Evolutionary conservation across 1,284 basidiomycete genomes (phyloP).

Genomic region (Ganoderma lucidum): DNA sequence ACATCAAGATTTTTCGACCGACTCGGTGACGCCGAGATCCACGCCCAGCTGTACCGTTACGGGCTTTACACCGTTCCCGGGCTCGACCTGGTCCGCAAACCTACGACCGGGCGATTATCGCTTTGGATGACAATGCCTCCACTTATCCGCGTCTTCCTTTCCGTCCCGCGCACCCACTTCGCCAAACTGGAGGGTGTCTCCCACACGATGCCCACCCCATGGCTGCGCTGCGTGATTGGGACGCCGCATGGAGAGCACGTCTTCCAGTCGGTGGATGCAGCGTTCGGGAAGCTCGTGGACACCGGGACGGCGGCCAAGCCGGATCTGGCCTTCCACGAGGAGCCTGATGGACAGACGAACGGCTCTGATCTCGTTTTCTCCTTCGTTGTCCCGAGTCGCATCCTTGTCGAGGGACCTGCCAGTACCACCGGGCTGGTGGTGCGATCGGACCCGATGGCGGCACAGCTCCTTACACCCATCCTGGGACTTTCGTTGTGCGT

Average conservation of each 20-base stretch:
- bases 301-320: conserved; percentile 21
- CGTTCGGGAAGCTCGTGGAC: conserved; percentile 36
- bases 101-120: conserved; percentile 32
- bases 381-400: conserved; percentile 42
- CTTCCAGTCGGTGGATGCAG: conserved; percentile 41
- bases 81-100: background rate
- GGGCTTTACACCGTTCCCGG: conserved; percentile 38
- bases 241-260: conserved; percentile 24
- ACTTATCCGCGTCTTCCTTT: conserved; percentile 40
- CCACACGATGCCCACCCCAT: conserved; percentile 33
- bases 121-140: conserved; percentile 43
- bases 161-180: conserved; percentile 44
- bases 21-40: conserved; percentile 46
- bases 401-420: conserved; percentile 31
- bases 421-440: background rate
- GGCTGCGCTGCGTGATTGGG: conserved; percentile 4
- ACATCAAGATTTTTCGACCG: conserved; percentile 36
- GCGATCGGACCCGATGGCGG: conserved; percentile 29
- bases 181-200: conserved; percentile 29
- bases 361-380: conserved; percentile 44
- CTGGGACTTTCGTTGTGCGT: conserved; percentile 35
- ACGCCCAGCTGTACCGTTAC: conserved; percentile 42
- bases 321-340: conserved; percentile 42
- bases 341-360: conserved; percentile 40
- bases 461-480: conserved; percentile 22